These are phyloP conservation scores for Cucurbita ficifolia DNA, from an alignment of 306 rosid species.

Conservation along the genomic window DNA sequence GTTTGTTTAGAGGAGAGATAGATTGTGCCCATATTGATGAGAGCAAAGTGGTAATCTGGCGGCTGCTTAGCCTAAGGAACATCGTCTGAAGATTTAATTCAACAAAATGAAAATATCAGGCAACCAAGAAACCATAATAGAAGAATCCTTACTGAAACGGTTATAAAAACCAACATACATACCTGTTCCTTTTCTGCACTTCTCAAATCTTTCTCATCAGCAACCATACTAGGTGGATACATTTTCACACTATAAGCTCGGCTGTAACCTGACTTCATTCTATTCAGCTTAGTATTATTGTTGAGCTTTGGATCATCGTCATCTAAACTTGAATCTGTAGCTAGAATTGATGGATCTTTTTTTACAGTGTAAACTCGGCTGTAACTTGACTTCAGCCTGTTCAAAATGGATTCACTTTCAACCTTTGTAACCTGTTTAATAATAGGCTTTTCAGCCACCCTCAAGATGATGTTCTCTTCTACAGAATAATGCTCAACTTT, in stretches of 20 bases:
- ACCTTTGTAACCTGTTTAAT: slow-evolving; percentile 11
- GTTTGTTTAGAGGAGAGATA: slow-evolving; percentile 47
- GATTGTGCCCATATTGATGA: slow-evolving; percentile 78
- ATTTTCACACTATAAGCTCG: slow-evolving; percentile 24
- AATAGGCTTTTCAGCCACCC: not conserved
- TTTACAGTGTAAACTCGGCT: slow-evolving; percentile 27
- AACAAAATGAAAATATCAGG: not conserved
- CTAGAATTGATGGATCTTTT: slow-evolving; percentile 11
- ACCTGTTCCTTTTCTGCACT: slow-evolving; percentile 13
- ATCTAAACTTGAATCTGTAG: slow-evolving; percentile 1
- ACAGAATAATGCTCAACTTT: not conserved
- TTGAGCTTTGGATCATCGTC: slow-evolving; percentile 9
- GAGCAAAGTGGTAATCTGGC: slow-evolving; percentile 46
- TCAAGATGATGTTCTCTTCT: slow-evolving; percentile 2
- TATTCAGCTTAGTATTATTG: slow-evolving; percentile 31
- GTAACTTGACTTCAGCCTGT: slow-evolving; percentile 50
- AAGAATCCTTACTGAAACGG: not conserved
- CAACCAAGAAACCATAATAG: not conserved
- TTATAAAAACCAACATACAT: not conserved
- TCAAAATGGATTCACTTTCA: slow-evolving; percentile 28
- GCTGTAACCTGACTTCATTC: slow-evolving; percentile 47
- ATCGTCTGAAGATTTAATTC: slow-evolving; percentile 13
- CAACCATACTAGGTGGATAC: slow-evolving; percentile 5
- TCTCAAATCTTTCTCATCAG: slow-evolving; percentile 1
- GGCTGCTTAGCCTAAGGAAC: slow-evolving; percentile 45